These are phyloP conservation scores for Epichloe bromicola DNA, from an alignment of 2,329 filamentous ascomycete genomes.

Conservation along the genomic window DNA sequence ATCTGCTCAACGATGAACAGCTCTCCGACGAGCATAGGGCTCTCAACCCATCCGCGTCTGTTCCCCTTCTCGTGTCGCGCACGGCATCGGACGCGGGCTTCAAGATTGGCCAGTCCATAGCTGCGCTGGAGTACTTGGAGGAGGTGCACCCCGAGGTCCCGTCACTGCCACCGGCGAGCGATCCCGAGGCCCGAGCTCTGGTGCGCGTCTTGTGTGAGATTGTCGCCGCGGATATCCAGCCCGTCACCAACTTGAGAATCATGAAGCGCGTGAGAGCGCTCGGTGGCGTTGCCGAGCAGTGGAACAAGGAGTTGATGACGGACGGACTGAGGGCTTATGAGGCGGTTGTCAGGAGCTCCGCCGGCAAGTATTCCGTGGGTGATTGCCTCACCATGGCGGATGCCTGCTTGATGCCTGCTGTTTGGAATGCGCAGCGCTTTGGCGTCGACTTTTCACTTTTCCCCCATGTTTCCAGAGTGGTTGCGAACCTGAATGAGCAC, in stretches of 20 bases:
- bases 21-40: constrained; percentile 27
- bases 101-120: constrained; percentile 41
- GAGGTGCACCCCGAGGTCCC: constrained; percentile 31
- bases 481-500: constrained; percentile 30
- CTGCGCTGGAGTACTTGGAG: constrained; percentile 50
- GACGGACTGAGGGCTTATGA: constrained; percentile 47
- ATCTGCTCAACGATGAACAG: constrained; percentile 43
- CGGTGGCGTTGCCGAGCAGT: constrained; percentile 29
- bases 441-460: constrained; percentile 38
- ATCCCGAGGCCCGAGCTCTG: constrained; percentile 30
- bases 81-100: constrained; percentile 17
- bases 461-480: constrained; percentile 32
- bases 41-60: constrained; percentile 39
- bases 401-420: constrained; percentile 42
- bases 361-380: constrained; percentile 41
- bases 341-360: constrained; percentile 20
- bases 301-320: constrained; percentile 38
- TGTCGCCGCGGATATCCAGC: constrained; percentile 45
- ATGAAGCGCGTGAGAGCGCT: constrained; percentile 34
- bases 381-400: constrained; percentile 45
- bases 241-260: constrained; percentile 44
- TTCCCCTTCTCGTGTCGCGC: constrained; percentile 38
- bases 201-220: constrained; percentile 41
- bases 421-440: constrained; percentile 43
- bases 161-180: constrained; percentile 36